These are phyloP conservation scores for Beauveria sp. DNA, from an alignment of 2,329 filamentous ascomycete species.

Conservation along the genomic window DNA sequence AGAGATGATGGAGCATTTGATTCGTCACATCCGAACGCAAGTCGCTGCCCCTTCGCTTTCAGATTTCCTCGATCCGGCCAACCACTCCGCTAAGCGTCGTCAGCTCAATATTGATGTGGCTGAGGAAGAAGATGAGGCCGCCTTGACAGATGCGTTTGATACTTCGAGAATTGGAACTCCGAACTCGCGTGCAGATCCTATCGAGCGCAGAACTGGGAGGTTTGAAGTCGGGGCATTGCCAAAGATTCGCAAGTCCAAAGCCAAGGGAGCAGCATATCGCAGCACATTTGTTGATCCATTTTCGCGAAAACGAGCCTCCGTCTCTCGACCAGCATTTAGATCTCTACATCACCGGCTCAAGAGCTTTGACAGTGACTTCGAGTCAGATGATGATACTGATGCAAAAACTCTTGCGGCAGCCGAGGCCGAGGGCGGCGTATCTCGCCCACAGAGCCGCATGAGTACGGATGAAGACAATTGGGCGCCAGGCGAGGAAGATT, in stretches of 20 bases:
- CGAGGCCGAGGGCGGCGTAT: constrained; percentile 82
- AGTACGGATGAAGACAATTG: constrained; percentile 52
- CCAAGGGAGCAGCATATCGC: constrained; percentile 42
- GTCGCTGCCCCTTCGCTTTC: constrained; percentile 76
- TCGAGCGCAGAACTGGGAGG: constrained; percentile 51
- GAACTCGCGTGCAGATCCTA: constrained; percentile 52
- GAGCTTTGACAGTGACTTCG: constrained; percentile 60
- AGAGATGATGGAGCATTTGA: constrained; percentile 78
- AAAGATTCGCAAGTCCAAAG: constrained; percentile 65
- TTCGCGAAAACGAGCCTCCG: constrained; percentile 53
- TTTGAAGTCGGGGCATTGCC: constrained; percentile 57
- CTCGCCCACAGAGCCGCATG: constrained; percentile 69
- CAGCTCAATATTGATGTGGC: constrained; percentile 71
- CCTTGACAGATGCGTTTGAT: constrained; percentile 53
- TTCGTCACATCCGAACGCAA: constrained; percentile 81
- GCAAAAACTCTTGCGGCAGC: constrained; percentile 50
- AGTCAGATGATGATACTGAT: constrained; percentile 76
- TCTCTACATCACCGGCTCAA: constrained; percentile 69
- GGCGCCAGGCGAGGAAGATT: constrained; percentile 52
- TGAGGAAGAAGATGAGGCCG: constrained; percentile 47
- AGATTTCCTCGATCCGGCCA: constrained; percentile 72
- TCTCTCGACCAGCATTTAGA: constrained; percentile 56
- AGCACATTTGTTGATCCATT: constrained; percentile 62
- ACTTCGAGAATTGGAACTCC: constrained; percentile 58
- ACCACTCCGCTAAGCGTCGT: constrained; percentile 71